These are phyloP conservation scores for Quercus mongolica DNA, from an alignment of 306 rosid species.

Conservation along the genomic window DNA sequence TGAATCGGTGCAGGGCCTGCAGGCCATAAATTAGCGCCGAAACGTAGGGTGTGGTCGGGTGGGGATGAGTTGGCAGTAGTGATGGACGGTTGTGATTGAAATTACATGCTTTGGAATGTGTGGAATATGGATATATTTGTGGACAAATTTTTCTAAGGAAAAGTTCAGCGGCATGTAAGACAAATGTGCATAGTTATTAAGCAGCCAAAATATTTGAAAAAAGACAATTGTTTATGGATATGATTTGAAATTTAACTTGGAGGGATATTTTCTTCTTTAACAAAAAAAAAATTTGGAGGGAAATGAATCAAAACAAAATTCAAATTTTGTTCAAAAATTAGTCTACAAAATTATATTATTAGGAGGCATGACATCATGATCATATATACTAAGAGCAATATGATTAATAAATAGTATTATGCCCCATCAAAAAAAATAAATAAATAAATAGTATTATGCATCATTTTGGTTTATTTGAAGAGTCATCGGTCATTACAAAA, in stretches of 20 bases:
- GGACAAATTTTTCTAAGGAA: background rate
- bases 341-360: too few species aligned
- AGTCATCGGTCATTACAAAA: too few species aligned
- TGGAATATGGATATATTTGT: too few species aligned
- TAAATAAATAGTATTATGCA: too few species aligned
- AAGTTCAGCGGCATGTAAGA: background rate
- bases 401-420: too few species aligned
- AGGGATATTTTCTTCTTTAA: background rate
- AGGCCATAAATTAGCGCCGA: background rate
- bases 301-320: background rate
- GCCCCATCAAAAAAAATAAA: too few species aligned
- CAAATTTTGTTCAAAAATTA: background rate
- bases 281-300: background rate
- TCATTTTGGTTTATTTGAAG: too few species aligned
- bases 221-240: too few species aligned
- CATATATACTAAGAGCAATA: too few species aligned
- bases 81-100: background rate
- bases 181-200: background rate
- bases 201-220: too few species aligned
- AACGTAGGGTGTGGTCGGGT: background rate
- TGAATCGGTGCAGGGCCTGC: background rate
- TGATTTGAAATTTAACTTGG: slow-evolving; percentile 5
- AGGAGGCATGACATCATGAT: background rate
- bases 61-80: background rate
- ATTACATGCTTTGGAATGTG: background rate